Base-by-base conservation (phyloP, 2,329 filamentous ascomycete genomes). In the Alternaria triticina region DNA sequence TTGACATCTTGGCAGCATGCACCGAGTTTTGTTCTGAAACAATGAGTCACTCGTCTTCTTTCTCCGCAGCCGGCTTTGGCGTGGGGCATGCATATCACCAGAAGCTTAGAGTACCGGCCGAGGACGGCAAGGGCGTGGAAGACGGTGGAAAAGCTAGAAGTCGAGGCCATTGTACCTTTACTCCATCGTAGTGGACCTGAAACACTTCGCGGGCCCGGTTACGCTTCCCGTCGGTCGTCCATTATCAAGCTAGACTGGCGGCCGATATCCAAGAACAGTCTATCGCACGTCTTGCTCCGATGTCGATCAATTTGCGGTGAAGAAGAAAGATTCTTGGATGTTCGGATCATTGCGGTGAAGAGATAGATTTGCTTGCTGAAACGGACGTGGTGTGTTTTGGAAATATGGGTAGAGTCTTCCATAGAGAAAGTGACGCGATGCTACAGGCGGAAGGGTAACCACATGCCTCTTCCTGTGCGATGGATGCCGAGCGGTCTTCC, bases 301-400 rank as follows among this genome's bases (percentile, higher is more conserved):
- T 66, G 64, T 67, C 60, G 67, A 66, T 66, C 65, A 66, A 68
- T 49, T 70, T 71, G 69, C 72, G 69, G 71, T 74, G 72, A 65
- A 54, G 44, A 61, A 47, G 44, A 56, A 25, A 51, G 22, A 51
- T 49, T 65, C 51, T 64, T 56, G 54, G 62, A 67, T 62, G 60
- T 70, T 65, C 58, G 56, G 55, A 59, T 55, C 47, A 57, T 64
- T 54, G 61, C 45, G 57, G 64, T 62, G 59, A 55, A 50, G 56
- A 64, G 55, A 40, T 1, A 62, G 49, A 30, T 20, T 22, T 59
- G 64, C 70, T 65, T 71, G 55, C 55, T 71, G 65, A 63, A 52
- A 57, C 50, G 62, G 45, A 58, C 51, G 61, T 62, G 62, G 62
- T 64, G 63, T 69, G 67, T 71, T 69, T 69, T 66, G 65, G 61